phyloP scores from a whole-genome alignment of 1,284 basidiomycete genomes.

The Agroathelia rolfsii region DNA sequence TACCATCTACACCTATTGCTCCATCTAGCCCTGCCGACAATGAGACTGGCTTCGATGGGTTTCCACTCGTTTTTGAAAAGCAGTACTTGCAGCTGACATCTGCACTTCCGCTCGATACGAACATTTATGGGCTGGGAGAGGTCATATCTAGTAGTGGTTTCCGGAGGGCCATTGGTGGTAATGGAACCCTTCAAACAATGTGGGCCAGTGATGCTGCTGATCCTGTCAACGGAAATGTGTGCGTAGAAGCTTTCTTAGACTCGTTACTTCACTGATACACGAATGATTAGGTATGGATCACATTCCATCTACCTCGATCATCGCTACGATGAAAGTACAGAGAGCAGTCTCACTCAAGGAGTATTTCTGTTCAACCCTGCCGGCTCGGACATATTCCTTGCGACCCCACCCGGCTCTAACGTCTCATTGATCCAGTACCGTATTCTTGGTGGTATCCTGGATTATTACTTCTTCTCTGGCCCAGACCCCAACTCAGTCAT shows the following conservation, averaged over 20 bases:
- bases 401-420: constrained; percentile 39
- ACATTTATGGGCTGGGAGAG: constrained; percentile 52
- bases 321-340: constrained; percentile 38
- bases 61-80: constrained; percentile 70
- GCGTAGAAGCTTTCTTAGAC: constrained; percentile 6
- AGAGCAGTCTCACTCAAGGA: constrained; percentile 50
- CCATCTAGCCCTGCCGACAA: constrained; percentile 36
- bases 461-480: constrained; percentile 66
- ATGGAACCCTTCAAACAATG: constrained; percentile 41
- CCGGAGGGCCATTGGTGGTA: constrained; percentile 45
- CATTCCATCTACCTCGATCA: constrained; percentile 65
- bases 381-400: constrained; percentile 55
- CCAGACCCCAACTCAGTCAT: constrained; percentile 29
- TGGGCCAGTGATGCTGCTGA: constrained; percentile 15
- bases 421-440: constrained; percentile 56
- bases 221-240: constrained; percentile 32
- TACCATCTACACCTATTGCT: constrained; percentile 45
- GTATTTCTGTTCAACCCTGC: constrained; percentile 60
- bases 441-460: constrained; percentile 53
- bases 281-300: constrained; percentile 54
- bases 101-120: constrained; percentile 34
- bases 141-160: constrained; percentile 55
- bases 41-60: constrained; percentile 43
- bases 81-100: constrained; percentile 46
- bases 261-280: constrained; percentile 10